phyloP scores from a whole-genome alignment of 2,329 filamentous ascomycete species.

The Aspergillus versicolor region DNA sequence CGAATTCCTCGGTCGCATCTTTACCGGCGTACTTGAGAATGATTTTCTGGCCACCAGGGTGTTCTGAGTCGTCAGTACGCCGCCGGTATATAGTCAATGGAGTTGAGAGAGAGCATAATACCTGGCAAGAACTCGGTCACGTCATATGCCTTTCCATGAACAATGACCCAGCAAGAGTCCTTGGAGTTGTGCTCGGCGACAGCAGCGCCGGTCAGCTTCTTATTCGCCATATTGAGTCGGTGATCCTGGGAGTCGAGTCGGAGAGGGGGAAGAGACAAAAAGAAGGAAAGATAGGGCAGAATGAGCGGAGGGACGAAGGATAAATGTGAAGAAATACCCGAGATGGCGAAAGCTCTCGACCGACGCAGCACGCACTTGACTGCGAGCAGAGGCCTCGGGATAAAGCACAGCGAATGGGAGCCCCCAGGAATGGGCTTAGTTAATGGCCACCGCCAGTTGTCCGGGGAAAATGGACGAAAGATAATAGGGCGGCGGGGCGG shows the following conservation, averaged over 20 bases:
- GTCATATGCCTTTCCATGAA: slow-evolving; percentile 86
- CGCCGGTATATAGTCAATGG: not conserved
- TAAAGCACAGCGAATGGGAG: slow-evolving; percentile 8
- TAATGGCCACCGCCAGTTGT: not conserved
- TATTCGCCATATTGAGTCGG: slow-evolving; percentile 22
- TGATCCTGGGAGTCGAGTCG: not conserved
- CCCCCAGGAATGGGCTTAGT: slow-evolving; percentile 1
- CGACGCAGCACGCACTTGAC: too few relatives aligned
- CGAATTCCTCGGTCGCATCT: slow-evolving; percentile 89
- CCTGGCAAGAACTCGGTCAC: slow-evolving; percentile 84
- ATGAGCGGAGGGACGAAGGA: slow-evolving; percentile 3
- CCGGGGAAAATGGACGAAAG: slow-evolving; percentile 5
- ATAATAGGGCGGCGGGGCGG: not conserved
- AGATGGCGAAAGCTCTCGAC: not conserved
- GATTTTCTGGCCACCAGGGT: slow-evolving; percentile 86
- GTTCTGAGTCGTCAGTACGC: slow-evolving; percentile 54
- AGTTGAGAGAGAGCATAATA: slow-evolving; percentile 28
- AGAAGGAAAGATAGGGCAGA: not conserved
- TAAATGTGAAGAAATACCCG: not conserved
- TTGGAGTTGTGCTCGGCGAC: slow-evolving; percentile 73
- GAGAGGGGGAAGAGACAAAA: not conserved
- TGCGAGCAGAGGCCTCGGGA: slow-evolving; percentile 2
- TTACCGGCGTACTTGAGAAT: slow-evolving; percentile 96
- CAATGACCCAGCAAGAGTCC: slow-evolving; percentile 89
- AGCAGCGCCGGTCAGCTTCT: slow-evolving; percentile 53